Percentiles rank a stretch among this genome's conserved stretches.
Conservation (phyloP, 176 grass and related monocot species). For the Hordeum vulgare region DNA sequence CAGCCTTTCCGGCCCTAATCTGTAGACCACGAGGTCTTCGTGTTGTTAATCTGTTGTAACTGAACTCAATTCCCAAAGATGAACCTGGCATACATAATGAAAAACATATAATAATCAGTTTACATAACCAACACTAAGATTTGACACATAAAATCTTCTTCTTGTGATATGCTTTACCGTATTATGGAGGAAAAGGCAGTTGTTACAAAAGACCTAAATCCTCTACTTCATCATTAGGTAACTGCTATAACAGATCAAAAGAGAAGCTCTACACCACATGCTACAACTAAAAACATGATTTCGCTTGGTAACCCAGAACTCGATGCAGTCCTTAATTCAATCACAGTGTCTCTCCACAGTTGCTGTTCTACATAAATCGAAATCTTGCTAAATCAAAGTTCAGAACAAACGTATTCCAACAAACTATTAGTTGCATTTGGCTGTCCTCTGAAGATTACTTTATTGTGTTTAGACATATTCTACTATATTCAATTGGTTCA, state of each 20-base stretch:
- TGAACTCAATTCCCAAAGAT: constrained; percentile 56
- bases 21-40: constrained; percentile 48
- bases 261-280: background rate
- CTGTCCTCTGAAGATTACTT: background rate
- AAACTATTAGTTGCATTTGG: background rate
- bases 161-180: background rate
- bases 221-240: background rate
- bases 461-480: background rate
- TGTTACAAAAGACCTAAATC: background rate
- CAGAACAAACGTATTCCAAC: background rate
- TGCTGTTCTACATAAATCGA: background rate
- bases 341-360: background rate
- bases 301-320: background rate
- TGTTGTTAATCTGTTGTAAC: constrained; percentile 46
- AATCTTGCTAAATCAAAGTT: background rate
- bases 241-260: background rate
- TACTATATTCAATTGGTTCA: background rate
- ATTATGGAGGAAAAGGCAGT: background rate
- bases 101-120: constrained; percentile 3
- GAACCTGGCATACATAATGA: constrained; percentile 41
- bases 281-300: background rate
- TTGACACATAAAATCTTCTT: background rate
- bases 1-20: constrained; percentile 80
- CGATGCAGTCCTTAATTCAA: background rate
- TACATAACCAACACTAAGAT: background rate